Percentiles rank a stretch among this genome's conserved stretches.
Conservation (phyloP, 805 yeast genomes). For the Wickerhamomyces bovis region DNA sequence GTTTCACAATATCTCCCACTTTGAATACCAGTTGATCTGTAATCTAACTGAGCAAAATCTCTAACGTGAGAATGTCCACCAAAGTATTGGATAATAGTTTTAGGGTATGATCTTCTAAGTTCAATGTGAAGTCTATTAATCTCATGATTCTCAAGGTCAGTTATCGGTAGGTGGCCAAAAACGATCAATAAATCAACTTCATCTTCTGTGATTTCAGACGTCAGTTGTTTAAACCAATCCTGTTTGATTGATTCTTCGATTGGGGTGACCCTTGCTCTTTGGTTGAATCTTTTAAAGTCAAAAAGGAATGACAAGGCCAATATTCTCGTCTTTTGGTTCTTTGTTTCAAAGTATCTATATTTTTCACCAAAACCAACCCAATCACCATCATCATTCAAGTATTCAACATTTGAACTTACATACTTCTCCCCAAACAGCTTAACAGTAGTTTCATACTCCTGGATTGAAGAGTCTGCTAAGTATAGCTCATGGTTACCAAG, state of each 20-base stretch:
- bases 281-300: constrained; percentile 59
- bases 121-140: constrained; percentile 30
- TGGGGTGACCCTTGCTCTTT: constrained; percentile 57
- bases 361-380: constrained; percentile 64
- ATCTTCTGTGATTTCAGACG: constrained; percentile 28
- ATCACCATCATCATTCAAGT: constrained; percentile 31
- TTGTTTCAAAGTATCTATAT: constrained; percentile 61
- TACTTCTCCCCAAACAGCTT: constrained; percentile 57
- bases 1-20: constrained; percentile 94
- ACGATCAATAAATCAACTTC: constrained; percentile 62
- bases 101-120: constrained; percentile 56
- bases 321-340: constrained; percentile 41
- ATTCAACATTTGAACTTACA: constrained; percentile 69
- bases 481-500: constrained; percentile 92
- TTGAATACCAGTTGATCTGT: constrained; percentile 69
- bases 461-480: constrained; percentile 50
- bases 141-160: constrained; percentile 29
- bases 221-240: constrained; percentile 57
- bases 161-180: constrained; percentile 75
- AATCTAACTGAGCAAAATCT: constrained; percentile 70
- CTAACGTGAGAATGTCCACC: constrained; percentile 95
- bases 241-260: constrained; percentile 46
- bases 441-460: constrained; percentile 59
- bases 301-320: constrained; percentile 76
- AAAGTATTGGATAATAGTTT: constrained; percentile 68